Conservation (phyloP, 2,329 filamentous ascomycete genomes). For the Whalleya microplaca region DNA sequence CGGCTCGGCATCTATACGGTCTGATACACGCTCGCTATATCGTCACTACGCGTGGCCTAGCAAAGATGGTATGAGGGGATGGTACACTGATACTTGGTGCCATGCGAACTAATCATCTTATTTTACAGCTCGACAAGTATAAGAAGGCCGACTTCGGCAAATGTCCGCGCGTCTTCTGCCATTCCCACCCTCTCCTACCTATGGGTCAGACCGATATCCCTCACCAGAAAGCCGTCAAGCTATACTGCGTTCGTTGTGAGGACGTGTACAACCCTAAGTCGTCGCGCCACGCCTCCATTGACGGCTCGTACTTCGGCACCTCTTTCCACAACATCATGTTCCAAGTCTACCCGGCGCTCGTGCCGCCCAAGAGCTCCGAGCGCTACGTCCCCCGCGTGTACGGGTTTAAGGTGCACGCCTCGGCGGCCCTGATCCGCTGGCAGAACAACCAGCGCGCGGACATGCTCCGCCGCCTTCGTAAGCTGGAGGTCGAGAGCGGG, state of each 20-base stretch:
- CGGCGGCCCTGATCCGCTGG: constrained; percentile 87
- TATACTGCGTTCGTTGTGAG: constrained; percentile 96
- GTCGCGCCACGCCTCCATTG: constrained; percentile 87
- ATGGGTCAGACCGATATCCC: constrained; percentile 92
- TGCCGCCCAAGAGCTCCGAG: constrained; percentile 82
- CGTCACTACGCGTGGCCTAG: constrained; percentile 88
- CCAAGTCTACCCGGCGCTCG: constrained; percentile 91
- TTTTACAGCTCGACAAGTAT: constrained; percentile 87
- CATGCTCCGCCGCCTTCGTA: constrained; percentile 76
- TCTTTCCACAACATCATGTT: constrained; percentile 99
- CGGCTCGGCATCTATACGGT: constrained; percentile 91
- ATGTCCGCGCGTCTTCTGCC: constrained; percentile 94
- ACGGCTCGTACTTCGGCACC: constrained; percentile 97
- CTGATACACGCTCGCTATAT: constrained; percentile 96
- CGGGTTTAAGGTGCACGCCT: constrained; percentile 93
- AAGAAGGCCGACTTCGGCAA: constrained; percentile 98
- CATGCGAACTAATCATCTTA: constrained; percentile 12
- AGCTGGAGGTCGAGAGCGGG: constrained; percentile 74
- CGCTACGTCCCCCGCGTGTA: constrained; percentile 91
- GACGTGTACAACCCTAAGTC: constrained; percentile 99
- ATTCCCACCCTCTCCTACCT: constrained; percentile 88
- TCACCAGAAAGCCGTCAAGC: constrained; percentile 87
- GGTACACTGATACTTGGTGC: not conserved
- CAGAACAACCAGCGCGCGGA: constrained; percentile 80
- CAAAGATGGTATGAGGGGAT: constrained; percentile 80